Conservation (phyloP, 768 basidiomycete genomes). For the Mycena galopus region DNA sequence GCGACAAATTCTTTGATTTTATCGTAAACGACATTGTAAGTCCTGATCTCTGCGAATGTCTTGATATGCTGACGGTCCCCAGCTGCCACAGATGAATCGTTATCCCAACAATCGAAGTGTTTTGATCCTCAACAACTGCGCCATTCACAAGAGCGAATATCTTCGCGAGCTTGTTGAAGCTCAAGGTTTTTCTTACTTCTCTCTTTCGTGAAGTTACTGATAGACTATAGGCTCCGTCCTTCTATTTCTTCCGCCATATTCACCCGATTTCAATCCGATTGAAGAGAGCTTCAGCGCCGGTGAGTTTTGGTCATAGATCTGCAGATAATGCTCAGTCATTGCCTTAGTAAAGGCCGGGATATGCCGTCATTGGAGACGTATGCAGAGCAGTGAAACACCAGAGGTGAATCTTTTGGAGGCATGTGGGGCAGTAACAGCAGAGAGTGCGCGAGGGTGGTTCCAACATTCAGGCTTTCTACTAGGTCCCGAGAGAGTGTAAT, state of each 20-base stretch:
- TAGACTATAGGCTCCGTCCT: too few species aligned
- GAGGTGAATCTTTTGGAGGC: too few species aligned
- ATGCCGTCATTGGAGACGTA: conserved; percentile 33
- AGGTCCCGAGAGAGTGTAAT: too few species aligned
- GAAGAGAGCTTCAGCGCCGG: too few species aligned
- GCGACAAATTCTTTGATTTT: too few species aligned
- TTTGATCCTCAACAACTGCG: conserved; percentile 48
- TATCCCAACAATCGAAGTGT: conserved; percentile 43
- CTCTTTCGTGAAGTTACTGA: too few species aligned
- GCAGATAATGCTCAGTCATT: too few species aligned
- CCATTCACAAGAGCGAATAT: conserved; percentile 42
- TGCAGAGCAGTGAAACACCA: conserved; percentile 19
- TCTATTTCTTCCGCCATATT: too few species aligned
- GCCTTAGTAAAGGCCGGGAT: conserved; percentile 43
- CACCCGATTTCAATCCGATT: conserved; percentile 54
- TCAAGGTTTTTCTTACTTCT: conserved; percentile 45
- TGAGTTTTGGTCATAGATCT: conserved; percentile 20
- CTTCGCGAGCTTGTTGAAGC: conserved; percentile 42
- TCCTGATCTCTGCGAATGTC: too few species aligned
- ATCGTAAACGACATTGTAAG: too few species aligned
- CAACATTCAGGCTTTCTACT: too few species aligned
- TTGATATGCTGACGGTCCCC: too few species aligned
- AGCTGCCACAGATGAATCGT: conserved; percentile 43
- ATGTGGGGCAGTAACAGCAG: not conserved
- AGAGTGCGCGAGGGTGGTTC: not conserved